Evolutionary conservation across 192 early-diverging fungal species (phyloP), one percentile per base, ranked within the genome.

Genomic region (Entrophospora sp.): DNA sequence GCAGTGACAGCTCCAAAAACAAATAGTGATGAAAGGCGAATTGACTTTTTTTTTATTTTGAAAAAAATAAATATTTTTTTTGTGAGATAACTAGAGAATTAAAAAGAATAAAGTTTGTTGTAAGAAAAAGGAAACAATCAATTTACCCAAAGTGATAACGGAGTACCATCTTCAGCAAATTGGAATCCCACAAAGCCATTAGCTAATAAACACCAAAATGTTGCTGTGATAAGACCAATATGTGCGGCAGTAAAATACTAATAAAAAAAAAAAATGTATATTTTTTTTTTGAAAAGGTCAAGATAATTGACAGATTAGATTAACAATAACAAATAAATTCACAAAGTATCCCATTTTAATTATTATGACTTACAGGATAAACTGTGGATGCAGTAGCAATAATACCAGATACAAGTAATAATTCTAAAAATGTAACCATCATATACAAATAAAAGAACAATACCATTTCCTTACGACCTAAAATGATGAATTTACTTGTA

Each of bases 381-480:
- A 78, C 77, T 13, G 61, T 46, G 28, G 75, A 79, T 28, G 85
- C 75, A 4, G 85, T 82, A 36, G 89, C 88, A 56, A 93, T 85
- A 67, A 93, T 88, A 37, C 88, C 89, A 25, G 87, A 85, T 14
- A 90, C 76, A 34, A 88, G 87, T 69, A n/a, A n/a, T n/a, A n/a
- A n/a, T n/a, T n/a, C n/a, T n/a, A n/a, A n/a, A n/a, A n/a, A n/a
- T n/a, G n/a, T n/a, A n/a, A n/a, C n/a, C n/a, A n/a, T n/a, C n/a
- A n/a, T n/a, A n/a, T n/a, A n/a, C n/a, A n/a, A n/a, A 73, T 92
- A 93, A 69, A 91, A 93, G 78, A 93, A 91, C 84, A 92, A 87
- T 46, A 93, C 84, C 67, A 93, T 91, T 76, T 93, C 91, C 74
- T 91, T 90, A 16, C 91, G 88, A 37, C 89, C 89, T 90, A n/a